A percentile compares a stretch with the other conserved stretches of the same genome.
Conservation (phyloP, 2,329 filamentous ascomycete genomes). For the Rhynchosporium graminicola region DNA sequence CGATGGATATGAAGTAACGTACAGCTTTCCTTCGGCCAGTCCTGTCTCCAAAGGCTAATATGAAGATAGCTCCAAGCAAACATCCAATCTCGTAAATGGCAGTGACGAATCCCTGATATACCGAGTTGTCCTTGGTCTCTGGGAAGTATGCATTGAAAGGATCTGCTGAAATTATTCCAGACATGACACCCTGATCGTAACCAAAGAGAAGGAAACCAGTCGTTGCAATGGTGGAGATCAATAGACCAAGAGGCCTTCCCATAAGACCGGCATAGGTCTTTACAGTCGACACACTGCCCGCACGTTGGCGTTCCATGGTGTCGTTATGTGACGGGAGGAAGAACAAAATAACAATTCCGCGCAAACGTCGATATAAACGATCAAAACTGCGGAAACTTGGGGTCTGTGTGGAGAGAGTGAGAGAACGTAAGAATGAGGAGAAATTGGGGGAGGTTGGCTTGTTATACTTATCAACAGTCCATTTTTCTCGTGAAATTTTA, state of each 20-base stretch:
- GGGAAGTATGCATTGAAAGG: constrained; percentile 83
- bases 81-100: constrained; percentile 59
- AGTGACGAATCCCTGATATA: constrained; percentile 51
- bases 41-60: constrained; percentile 53
- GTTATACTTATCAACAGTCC: constrained; percentile 11
- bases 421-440: not conserved
- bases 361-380: not conserved
- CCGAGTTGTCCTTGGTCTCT: constrained; percentile 53
- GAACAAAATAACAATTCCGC: constrained; percentile 8
- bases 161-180: constrained; percentile 64
- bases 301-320: constrained; percentile 14
- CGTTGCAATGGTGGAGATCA: constrained; percentile 69
- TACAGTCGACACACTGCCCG: constrained; percentile 25
- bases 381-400: not conserved
- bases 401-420: not conserved
- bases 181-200: constrained; percentile 90
- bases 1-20: constrained; percentile 42
- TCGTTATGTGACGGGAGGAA: constrained; percentile 4
- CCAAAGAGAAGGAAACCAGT: constrained; percentile 84
- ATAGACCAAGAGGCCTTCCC: constrained; percentile 66
- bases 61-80: constrained; percentile 52
- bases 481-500: constrained; percentile 1
- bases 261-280: constrained; percentile 62
- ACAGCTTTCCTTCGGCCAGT: constrained; percentile 59
- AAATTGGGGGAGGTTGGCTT: constrained; percentile 10